Evolutionary conservation across 139 green algal species (phyloP).

Genomic region (Tetraselmis striata): DNA sequence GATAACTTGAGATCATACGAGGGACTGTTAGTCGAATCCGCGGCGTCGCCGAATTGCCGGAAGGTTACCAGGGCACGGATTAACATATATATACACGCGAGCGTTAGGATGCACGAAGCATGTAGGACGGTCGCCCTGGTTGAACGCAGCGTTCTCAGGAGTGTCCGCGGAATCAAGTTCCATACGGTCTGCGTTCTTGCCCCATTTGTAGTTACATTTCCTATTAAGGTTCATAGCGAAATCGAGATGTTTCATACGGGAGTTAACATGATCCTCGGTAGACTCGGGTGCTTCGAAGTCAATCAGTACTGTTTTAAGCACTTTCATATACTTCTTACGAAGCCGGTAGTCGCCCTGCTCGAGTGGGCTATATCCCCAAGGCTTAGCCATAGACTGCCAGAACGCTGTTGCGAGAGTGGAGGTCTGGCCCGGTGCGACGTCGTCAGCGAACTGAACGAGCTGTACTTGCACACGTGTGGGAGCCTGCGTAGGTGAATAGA

Average conservation of each 20-base stretch:
- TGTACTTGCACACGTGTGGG: not conserved
- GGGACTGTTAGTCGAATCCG: too few relatives aligned
- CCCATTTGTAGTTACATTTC: not conserved
- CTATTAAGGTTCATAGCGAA: not conserved
- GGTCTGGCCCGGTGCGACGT: not conserved
- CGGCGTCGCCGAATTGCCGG: not conserved
- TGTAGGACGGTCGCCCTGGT: too few relatives aligned
- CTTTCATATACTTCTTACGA: not conserved
- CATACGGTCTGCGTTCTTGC: not conserved
- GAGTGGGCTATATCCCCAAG: not conserved
- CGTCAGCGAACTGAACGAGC: not conserved
- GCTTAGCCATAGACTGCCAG: not conserved
- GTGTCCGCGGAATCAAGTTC: not conserved
- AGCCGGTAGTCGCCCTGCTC: not conserved
- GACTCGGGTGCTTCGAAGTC: not conserved
- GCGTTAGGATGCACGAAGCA: too few relatives aligned
- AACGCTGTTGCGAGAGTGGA: not conserved
- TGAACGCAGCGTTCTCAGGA: not conserved
- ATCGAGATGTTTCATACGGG: not conserved
- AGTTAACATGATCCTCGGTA: not conserved
- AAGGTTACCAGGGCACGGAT: not conserved
- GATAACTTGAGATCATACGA: too few relatives aligned
- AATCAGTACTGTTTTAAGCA: not conserved
- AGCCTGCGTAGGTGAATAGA: not conserved
- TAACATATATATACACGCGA: not conserved